These are phyloP conservation scores for Ophiostoma piceae DNA, from an alignment of 2,329 filamentous ascomycete species.

Conservation along the genomic window DNA sequence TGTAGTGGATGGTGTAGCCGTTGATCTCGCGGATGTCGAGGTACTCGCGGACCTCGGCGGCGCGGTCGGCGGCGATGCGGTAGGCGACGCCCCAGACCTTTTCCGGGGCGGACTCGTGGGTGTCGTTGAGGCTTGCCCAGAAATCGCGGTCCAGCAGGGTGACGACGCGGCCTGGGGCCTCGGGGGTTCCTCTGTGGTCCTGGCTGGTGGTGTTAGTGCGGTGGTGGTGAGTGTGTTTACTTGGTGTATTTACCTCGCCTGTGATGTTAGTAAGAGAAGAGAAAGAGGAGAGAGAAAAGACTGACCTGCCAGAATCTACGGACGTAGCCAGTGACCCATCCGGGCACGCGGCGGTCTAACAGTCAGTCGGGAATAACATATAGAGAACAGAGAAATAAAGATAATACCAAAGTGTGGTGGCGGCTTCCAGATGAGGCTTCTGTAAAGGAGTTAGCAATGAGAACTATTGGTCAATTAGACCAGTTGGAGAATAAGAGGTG, in stretches of 20 bases:
- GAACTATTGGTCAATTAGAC: neutral
- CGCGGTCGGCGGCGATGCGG: constrained; percentile 66
- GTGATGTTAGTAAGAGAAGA: neutral
- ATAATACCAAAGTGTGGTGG: constrained; percentile 83
- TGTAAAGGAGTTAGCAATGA: constrained; percentile 34
- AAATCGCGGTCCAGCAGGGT: constrained; percentile 81
- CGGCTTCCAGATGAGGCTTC: constrained; percentile 97
- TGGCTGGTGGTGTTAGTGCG: constrained; percentile 51
- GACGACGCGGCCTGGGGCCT: constrained; percentile 82
- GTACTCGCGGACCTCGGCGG: constrained; percentile 76
- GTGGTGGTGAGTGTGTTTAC: neutral
- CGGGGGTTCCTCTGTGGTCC: constrained; percentile 89
- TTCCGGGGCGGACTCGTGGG: constrained; percentile 55
- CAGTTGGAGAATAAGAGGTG: neutral
- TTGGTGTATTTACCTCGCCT: constrained; percentile 9
- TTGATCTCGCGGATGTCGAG: constrained; percentile 97
- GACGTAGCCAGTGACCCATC: constrained; percentile 90
- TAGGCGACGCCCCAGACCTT: constrained; percentile 91
- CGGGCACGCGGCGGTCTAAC: constrained; percentile 74
- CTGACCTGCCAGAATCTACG: constrained; percentile 96
- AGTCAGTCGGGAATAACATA: neutral
- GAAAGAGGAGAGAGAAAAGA: constrained; percentile 20
- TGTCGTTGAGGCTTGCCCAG: constrained; percentile 72
- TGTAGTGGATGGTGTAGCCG: constrained; percentile 90
- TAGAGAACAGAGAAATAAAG: neutral